A percentile compares a stretch with the other conserved stretches of the same genome.
phyloP scores from a whole-genome alignment of 768 basidiomycete species.

The Russula virescens region DNA sequence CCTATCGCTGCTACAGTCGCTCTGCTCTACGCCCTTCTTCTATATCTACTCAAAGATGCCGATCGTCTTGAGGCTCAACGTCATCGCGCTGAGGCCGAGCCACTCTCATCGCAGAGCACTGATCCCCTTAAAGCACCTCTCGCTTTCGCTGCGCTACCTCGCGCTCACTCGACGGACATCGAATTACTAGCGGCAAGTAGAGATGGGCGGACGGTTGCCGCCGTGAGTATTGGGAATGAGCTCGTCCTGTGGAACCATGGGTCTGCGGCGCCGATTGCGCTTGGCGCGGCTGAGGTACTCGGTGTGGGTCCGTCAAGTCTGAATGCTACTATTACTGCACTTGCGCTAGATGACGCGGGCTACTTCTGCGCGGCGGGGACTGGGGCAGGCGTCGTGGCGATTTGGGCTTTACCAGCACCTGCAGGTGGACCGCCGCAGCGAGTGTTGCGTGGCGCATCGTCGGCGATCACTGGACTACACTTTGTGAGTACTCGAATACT shows the following conservation, averaged over 20 bases:
- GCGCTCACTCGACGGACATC: constrained; percentile 76
- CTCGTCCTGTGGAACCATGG: constrained; percentile 61
- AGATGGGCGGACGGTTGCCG: constrained; percentile 59
- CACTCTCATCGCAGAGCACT: constrained; percentile 29
- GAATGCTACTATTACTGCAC: constrained; percentile 47
- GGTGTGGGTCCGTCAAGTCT: constrained; percentile 43
- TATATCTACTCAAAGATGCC: constrained; percentile 86
- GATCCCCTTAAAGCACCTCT: constrained; percentile 39
- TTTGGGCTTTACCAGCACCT: constrained; percentile 51
- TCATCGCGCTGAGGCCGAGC: constrained; percentile 46
- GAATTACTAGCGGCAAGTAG: constrained; percentile 70
- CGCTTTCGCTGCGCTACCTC: constrained; percentile 66
- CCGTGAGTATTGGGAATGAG: constrained; percentile 75
- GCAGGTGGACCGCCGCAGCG: constrained; percentile 38
- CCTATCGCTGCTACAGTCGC: constrained; percentile 78
- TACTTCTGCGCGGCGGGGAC: constrained; percentile 68
- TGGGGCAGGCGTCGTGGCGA: constrained; percentile 53
- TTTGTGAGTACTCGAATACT: constrained; percentile 34
- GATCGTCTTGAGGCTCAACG: constrained; percentile 87
- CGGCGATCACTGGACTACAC: constrained; percentile 46
- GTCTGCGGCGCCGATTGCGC: constrained; percentile 35
- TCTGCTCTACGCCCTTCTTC: constrained; percentile 66
- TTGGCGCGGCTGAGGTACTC: constrained; percentile 52
- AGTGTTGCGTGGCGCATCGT: constrained; percentile 37
- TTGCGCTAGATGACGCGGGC: constrained; percentile 59